These are phyloP conservation scores for Novymonas esmeraldas DNA, from an alignment of 208 protist species.

Conservation along the genomic window DNA sequence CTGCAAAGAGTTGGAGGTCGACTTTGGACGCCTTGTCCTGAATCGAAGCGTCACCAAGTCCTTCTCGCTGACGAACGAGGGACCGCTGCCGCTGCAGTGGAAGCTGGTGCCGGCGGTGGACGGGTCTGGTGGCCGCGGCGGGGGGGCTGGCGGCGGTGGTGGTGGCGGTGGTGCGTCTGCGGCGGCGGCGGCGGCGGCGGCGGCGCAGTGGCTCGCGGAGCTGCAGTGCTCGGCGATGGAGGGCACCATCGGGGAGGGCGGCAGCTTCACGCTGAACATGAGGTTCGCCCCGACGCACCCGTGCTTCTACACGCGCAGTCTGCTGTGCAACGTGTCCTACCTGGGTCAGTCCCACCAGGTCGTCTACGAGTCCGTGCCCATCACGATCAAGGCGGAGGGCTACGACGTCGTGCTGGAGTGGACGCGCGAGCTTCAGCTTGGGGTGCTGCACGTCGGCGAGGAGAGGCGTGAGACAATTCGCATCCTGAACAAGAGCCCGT, in stretches of 20 bases:
- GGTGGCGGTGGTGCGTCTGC: neutral
- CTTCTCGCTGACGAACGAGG: conserved; percentile 77
- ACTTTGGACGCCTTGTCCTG: conserved; percentile 85
- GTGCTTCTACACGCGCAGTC: conserved; percentile 65
- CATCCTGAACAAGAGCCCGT: conserved; percentile 94
- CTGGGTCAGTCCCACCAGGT: conserved; percentile 24
- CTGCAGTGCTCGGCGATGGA: conserved; percentile 63
- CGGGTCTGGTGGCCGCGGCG: neutral
- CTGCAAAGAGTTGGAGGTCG: conserved; percentile 66
- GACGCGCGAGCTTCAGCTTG: conserved; percentile 91
- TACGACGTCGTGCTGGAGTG: conserved; percentile 94
- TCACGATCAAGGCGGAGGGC: conserved; percentile 89
- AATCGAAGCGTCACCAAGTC: conserved; percentile 42
- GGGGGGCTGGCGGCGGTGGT: neutral
- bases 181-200: neutral
- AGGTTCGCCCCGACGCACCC: conserved; percentile 73
- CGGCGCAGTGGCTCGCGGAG: conserved; percentile 73
- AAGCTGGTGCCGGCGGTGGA: conserved; percentile 23
- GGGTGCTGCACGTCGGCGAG: conserved; percentile 91
- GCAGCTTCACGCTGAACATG: conserved; percentile 50
- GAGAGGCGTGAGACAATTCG: conserved; percentile 67
- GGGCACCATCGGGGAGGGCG: conserved; percentile 76
- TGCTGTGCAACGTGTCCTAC: conserved; percentile 74
- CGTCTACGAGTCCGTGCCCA: conserved; percentile 71
- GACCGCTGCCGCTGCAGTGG: conserved; percentile 83